Evolutionary conservation across 2,329 filamentous ascomycete genomes (phyloP), one percentile per base, ranked within the genome.

Genomic region (Taxawa tesnikishii): DNA sequence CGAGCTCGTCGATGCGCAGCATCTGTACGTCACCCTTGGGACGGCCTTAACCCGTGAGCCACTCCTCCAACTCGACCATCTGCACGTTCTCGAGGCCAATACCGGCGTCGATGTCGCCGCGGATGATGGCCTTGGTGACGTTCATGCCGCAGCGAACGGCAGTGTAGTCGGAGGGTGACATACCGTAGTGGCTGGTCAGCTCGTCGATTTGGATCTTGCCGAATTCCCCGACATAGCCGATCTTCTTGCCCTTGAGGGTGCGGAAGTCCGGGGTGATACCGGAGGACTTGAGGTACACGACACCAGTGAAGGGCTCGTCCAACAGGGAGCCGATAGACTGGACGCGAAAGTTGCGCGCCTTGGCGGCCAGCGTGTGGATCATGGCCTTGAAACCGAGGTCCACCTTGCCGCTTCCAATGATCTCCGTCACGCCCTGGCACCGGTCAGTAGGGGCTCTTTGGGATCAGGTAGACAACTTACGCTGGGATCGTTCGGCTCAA

Each of bases 171-270:
- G 63, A 57, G 0, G 79, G 73, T 2, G 69, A 66, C 73, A 84
- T 82, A 50, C 77, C 78, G 52, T 83, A 83, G 66, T 84, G 72
- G 28, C 74, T 74, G 29, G 79, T 84, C 39, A 85, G 69, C 52
- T 85, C 81, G 52, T 85, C 81, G 43, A 85, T 83, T 60, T 84
- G 79, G 52, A 84, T 83, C 70, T 74, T 85, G 57, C 80, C 80
- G 41, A 84, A 84, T 53, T 84, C 80, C 45, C 79, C 79, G 36
- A 84, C 79, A 44, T 84, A 84, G 51, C 80, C 80, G 51, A 84
- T 84, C 15, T 69, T 72, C 61, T 83, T 83, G 44, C 78, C 79
- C 56, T 77, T 79, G 44, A 85, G 70, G 25, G 76, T 77, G 50
- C 66, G 70, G 60, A 85, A 84, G 61, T 84, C 79, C 28, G 73